A percentile compares a stretch with the other conserved stretches of the same genome.
Evolutionary conservation across 1,284 basidiomycete genomes (phyloP).

Genomic region (Coniophora puteana): DNA sequence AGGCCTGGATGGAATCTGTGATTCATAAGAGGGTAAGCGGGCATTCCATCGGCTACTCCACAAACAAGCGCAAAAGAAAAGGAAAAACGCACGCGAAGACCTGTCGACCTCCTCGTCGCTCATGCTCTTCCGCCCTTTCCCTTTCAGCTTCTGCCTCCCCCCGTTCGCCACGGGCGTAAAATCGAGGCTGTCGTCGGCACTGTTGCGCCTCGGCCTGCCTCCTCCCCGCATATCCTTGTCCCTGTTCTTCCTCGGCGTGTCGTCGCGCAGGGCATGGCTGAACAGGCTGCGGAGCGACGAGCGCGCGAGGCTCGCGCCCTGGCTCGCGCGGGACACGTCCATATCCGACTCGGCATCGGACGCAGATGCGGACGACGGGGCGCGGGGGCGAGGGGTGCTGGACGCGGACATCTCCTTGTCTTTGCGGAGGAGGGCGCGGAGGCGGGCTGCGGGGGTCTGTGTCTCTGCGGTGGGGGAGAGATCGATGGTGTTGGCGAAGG

Average conservation of each 20-base stretch:
- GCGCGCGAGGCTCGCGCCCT: slow-evolving; percentile 46
- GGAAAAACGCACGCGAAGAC: slow-evolving; percentile 44
- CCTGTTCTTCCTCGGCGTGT: slow-evolving; percentile 51
- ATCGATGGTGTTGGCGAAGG: slow-evolving; percentile 14
- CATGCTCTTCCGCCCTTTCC: slow-evolving; percentile 47
- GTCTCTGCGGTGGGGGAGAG: slow-evolving; percentile 20
- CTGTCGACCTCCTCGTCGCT: slow-evolving; percentile 68
- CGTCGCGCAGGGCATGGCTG: slow-evolving; percentile 54
- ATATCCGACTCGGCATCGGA: slow-evolving; percentile 63
- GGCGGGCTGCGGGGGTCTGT: slow-evolving; percentile 47
- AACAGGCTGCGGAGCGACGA: slow-evolving; percentile 62
- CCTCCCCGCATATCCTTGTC: slow-evolving; percentile 30
- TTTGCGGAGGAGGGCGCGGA: slow-evolving; percentile 58
- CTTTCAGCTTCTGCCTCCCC: slow-evolving; percentile 43
- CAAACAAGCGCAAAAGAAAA: slow-evolving; percentile 2
- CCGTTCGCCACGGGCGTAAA: slow-evolving; percentile 44
- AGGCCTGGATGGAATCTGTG: slow-evolving; percentile 28
- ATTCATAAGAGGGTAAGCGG: slow-evolving; percentile 6
- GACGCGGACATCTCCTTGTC: too few relatives aligned
- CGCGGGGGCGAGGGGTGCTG: too few relatives aligned
- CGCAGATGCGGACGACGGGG: slow-evolving; percentile 35
- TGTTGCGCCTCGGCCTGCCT: slow-evolving; percentile 37
- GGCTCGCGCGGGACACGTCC: slow-evolving; percentile 40
- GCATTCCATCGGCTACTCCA: background rate
- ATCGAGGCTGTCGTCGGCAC: slow-evolving; percentile 59